These are phyloP conservation scores for Sarcodon sp. DNA, from an alignment of 768 basidiomycete genomes.

Conservation along the genomic window DNA sequence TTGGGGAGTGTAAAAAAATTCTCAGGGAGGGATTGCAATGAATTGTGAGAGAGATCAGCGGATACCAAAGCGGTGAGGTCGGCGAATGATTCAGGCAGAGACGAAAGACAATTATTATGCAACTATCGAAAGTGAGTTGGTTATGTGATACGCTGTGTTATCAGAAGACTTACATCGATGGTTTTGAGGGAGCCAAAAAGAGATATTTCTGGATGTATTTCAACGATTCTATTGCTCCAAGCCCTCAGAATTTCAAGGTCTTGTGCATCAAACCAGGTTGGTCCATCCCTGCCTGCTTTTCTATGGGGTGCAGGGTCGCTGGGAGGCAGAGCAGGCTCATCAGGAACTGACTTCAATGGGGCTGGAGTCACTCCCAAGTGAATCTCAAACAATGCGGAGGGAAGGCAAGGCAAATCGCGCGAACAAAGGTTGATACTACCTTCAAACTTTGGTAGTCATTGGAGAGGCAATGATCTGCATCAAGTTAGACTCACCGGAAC, in stretches of 20 bases:
- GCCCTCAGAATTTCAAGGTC: conserved; percentile 67
- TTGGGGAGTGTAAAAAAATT: conserved; percentile 59
- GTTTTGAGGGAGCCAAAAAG: conserved; percentile 75
- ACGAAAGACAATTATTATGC: conserved; percentile 56
- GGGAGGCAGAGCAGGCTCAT: conserved; percentile 39
- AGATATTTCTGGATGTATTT: conserved; percentile 73
- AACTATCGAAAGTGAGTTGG: conserved; percentile 28
- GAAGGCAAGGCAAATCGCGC: conserved; percentile 59
- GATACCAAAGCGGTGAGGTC: conserved; percentile 55
- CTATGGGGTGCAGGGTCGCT: conserved; percentile 19
- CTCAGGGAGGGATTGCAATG: conserved; percentile 45
- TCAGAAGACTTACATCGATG: conserved; percentile 49
- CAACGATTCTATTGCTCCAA: conserved; percentile 69
- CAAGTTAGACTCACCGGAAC: conserved; percentile 44
- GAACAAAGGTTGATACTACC: conserved; percentile 68
- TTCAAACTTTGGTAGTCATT: conserved; percentile 34
- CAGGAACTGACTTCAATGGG: conserved; percentile 47
- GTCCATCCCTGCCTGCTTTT: conserved; percentile 29
- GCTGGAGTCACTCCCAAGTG: conserved; percentile 69
- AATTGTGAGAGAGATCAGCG: conserved; percentile 68
- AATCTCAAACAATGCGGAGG: conserved; percentile 67
- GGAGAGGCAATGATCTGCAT: background rate
- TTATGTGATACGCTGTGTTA: background rate
- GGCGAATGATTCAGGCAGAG: conserved; percentile 51
- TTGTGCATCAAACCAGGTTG: conserved; percentile 75